Base-by-base conservation (phyloP, 495 filamentous ascomycete genomes). In the Tuber melanosporum region DNA sequence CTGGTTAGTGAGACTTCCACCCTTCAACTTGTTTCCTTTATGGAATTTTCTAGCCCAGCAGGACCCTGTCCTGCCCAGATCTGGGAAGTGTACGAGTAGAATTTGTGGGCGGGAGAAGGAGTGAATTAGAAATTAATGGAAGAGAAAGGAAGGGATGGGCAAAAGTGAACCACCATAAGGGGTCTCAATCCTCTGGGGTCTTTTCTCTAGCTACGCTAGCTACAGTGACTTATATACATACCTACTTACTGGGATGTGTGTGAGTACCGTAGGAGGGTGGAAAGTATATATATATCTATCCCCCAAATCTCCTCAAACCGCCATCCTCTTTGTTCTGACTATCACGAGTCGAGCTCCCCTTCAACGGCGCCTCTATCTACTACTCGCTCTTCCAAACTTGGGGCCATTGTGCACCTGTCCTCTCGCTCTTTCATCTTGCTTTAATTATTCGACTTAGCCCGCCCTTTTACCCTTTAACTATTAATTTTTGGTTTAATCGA, bases 391-490 rank as follows among this genome's bases (percentile, higher is more conserved):
- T 76, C 62, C 57, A 12, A 57, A 32, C 71, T 69, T 74, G 74
- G 78, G 79, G 78, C 71, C 71, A 47, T 79, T 80, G 78, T 47
- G 57, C 77, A 43, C 78, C 77, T 80, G 73, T 80, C 77, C 78
- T 47, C 22, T 80, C 78, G 70, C 78, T 80, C 9, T 5, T 66
- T 36, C 17, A 0, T 19, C 26, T 66, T 36, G 14, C 26, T 66
- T 66, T 66, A 66, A 66, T 66, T 66, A 17, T 26, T 66, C 57
- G 26, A 66, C 26, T 36, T 66, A 36, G 15, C 6, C 57, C 57
- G 15, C 57, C 14, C 14, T 66, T 62, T 62, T 57, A 4, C 26
- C 22, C 42, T 70, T 71, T 80, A 75, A 75, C 73, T 69, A 69
- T 78, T 74, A 42, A 69, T 66, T 26, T 74, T 72, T 69, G 62